These are phyloP conservation scores for Leccinum pallidistipes DNA, from an alignment of 1,284 basidiomycete genomes.

Conservation along the genomic window DNA sequence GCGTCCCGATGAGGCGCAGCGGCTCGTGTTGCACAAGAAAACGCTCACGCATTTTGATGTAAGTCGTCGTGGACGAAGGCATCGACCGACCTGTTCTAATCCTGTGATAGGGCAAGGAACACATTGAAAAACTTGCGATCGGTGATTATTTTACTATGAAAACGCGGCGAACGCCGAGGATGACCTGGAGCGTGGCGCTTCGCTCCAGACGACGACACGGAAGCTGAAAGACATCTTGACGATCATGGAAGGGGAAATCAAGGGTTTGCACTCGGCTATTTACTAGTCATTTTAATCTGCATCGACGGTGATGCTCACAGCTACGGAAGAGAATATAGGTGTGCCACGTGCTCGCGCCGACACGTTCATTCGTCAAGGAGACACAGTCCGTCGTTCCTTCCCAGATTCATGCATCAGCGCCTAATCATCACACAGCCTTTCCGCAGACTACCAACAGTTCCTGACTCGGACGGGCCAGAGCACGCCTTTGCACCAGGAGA, in stretches of 20 bases:
- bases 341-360: constrained; percentile 44
- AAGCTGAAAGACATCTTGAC: constrained; percentile 54
- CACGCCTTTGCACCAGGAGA: constrained; percentile 76
- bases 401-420: background rate
- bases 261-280: too few species aligned
- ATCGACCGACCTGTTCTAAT: constrained; percentile 34
- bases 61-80: constrained; percentile 22
- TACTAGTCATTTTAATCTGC: too few species aligned
- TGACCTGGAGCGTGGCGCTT: constrained; percentile 46
- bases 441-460: constrained; percentile 73
- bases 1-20: constrained; percentile 41
- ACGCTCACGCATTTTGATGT: constrained; percentile 57
- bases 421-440: constrained; percentile 45
- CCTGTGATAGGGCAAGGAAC: constrained; percentile 50
- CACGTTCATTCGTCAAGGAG: constrained; percentile 62
- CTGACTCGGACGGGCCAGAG: constrained; percentile 75
- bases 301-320: too few species aligned
- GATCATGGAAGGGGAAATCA: constrained; percentile 51
- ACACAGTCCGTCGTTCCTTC: constrained; percentile 44
- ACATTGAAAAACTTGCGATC: constrained; percentile 57
- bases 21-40: constrained; percentile 46
- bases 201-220: constrained; percentile 42
- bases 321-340: constrained; percentile 36
- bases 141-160: constrained; percentile 66
- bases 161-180: constrained; percentile 54